phyloP scores from a whole-genome alignment of 148 eudicot species.

The Chenopodium formosanum region DNA sequence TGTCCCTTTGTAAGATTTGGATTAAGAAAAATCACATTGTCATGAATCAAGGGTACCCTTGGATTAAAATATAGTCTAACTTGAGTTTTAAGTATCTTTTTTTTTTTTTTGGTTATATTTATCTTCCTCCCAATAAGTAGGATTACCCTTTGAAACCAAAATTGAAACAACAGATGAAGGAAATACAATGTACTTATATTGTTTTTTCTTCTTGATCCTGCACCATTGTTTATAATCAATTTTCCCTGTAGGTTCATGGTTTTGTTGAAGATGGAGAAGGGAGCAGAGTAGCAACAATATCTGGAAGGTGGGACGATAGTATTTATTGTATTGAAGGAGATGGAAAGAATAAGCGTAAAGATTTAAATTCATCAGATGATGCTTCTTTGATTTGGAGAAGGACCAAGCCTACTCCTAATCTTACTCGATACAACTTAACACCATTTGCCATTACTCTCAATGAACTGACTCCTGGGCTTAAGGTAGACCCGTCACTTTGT shows the following conservation, averaged over 20 bases:
- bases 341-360: constrained; percentile 51
- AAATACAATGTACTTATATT: too few relatives aligned
- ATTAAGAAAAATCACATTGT: too few relatives aligned
- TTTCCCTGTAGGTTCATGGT: constrained; percentile 65
- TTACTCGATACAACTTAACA: constrained; percentile 81
- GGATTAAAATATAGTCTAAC: too few relatives aligned
- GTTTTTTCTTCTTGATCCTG: too few relatives aligned
- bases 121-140: too few relatives aligned
- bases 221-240: not conserved
- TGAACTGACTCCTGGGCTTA: constrained; percentile 78
- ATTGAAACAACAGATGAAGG: too few relatives aligned
- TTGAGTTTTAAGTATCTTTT: too few relatives aligned
- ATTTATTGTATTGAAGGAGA: constrained; percentile 62
- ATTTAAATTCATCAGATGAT: constrained; percentile 36
- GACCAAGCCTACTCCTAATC: constrained; percentile 52
- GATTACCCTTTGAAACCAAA: too few relatives aligned
- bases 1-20: too few relatives aligned
- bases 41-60: too few relatives aligned
- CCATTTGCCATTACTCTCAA: constrained; percentile 81
- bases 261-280: constrained; percentile 67
- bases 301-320: constrained; percentile 85
- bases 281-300: constrained; percentile 59
- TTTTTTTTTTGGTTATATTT: too few relatives aligned
- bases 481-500: constrained; percentile 45
- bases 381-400: constrained; percentile 72